phyloP scores from a whole-genome alignment of 2,329 filamentous ascomycete genomes.

The Nannizzia gypsea region DNA sequence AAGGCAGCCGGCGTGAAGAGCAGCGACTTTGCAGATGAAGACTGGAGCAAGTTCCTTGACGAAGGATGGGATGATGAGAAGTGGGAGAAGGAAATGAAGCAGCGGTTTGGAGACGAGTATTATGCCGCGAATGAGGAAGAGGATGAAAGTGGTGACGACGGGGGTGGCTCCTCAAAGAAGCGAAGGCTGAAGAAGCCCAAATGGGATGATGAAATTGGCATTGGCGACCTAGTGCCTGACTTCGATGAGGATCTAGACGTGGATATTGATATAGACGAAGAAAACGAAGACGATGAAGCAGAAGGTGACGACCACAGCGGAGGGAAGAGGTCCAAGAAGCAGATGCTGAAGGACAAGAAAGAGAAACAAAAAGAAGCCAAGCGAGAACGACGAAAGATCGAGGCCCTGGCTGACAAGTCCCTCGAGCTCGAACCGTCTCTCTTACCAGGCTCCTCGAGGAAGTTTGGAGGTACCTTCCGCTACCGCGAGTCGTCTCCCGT shows the following conservation, averaged over 20 bases:
- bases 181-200: slow-evolving; percentile 66
- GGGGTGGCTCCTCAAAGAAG: slow-evolving; percentile 34
- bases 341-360: slow-evolving; percentile 38
- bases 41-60: slow-evolving; percentile 76
- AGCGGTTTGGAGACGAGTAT: slow-evolving; percentile 79
- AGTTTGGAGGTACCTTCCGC: slow-evolving; percentile 53
- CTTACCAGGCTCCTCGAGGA: slow-evolving; percentile 43
- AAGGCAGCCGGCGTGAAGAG: slow-evolving; percentile 71
- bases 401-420: slow-evolving; percentile 71
- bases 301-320: slow-evolving; percentile 25
- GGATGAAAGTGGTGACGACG: slow-evolving; percentile 34
- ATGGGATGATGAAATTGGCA: slow-evolving; percentile 97
- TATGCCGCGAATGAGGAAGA: slow-evolving; percentile 58
- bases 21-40: slow-evolving; percentile 56
- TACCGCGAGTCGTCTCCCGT: slow-evolving; percentile 91
- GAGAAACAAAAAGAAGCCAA: slow-evolving; percentile 61
- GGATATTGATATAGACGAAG: slow-evolving; percentile 44
- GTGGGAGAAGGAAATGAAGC: slow-evolving; percentile 86
- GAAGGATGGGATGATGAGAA: slow-evolving; percentile 77
- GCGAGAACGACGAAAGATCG: slow-evolving; percentile 69
- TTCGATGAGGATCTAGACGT: slow-evolving; percentile 59
- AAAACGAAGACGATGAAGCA: slow-evolving; percentile 36
- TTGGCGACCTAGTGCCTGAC: slow-evolving; percentile 79
- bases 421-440: slow-evolving; percentile 60
- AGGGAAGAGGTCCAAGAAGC: slow-evolving; percentile 32